These are phyloP conservation scores for Fonsecaea multimorphosa DNA, from an alignment of 2,329 filamentous ascomycete genomes.

Conservation along the genomic window DNA sequence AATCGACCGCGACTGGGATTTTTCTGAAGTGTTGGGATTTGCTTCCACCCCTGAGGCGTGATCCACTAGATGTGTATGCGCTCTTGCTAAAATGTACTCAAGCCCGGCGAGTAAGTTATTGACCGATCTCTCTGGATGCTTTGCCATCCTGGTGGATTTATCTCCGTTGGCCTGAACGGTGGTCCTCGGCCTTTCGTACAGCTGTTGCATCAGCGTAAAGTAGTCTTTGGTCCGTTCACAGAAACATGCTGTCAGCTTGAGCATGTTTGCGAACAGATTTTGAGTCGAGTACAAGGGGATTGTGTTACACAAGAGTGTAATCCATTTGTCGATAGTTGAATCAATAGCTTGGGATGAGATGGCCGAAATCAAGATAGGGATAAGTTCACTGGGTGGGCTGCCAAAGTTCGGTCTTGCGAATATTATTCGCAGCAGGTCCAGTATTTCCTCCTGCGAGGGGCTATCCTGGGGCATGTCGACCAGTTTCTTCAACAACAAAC, in stretches of 20 bases:
- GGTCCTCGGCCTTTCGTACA: conserved; percentile 59
- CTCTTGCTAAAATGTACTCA: conserved; percentile 85
- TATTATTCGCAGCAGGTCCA: conserved; percentile 36
- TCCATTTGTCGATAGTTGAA: conserved; percentile 87
- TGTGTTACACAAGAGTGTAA: conserved; percentile 80
- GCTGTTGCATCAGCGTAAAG: conserved; percentile 72
- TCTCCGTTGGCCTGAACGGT: conserved; percentile 16
- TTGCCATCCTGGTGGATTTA: conserved; percentile 26
- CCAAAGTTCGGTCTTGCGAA: conserved; percentile 27
- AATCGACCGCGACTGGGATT: conserved; percentile 79
- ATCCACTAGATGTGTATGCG: conserved; percentile 76
- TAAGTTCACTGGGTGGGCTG: conserved; percentile 65
- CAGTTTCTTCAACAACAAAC: conserved; percentile 32
- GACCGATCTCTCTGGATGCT: conserved; percentile 55
- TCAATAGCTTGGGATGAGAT: conserved; percentile 77
- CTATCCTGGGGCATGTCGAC: conserved; percentile 19
- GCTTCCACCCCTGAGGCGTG: conserved; percentile 23
- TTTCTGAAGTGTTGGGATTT: conserved; percentile 57
- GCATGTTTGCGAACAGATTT: conserved; percentile 81
- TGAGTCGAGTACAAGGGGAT: conserved; percentile 81
- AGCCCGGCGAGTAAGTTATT: conserved; percentile 87
- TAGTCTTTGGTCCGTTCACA: conserved; percentile 76
- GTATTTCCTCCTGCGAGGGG: conserved; percentile 29
- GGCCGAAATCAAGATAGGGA: conserved; percentile 83
- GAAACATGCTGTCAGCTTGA: conserved; percentile 88